Percentiles rank a stretch among this genome's conserved stretches.
phyloP scores from a whole-genome alignment of 1,139 yeast genomes.

The Candida labiduridarum region DNA sequence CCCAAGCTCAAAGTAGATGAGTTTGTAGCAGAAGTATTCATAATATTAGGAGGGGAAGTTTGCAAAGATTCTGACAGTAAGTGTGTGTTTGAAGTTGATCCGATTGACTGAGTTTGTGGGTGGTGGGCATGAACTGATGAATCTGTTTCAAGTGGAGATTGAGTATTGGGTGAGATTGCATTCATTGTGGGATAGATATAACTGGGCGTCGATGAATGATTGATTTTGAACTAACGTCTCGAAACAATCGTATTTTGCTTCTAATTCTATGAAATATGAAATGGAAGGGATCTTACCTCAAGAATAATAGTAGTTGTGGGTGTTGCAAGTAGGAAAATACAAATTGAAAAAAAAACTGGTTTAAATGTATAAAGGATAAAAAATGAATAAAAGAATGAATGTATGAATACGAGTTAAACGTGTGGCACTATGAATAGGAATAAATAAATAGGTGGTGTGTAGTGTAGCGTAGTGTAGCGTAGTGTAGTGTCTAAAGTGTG shows the following conservation, averaged over 20 bases:
- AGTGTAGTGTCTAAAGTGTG: too few relatives aligned
- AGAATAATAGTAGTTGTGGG: background rate
- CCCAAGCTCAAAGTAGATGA: slow-evolving; percentile 12
- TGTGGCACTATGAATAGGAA: too few relatives aligned
- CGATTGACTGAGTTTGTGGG: slow-evolving; percentile 1
- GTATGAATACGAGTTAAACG: background rate
- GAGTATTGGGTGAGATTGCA: slow-evolving; percentile 2
- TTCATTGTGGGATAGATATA: background rate
- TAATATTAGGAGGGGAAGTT: slow-evolving; percentile 2
- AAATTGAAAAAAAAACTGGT: too few relatives aligned
- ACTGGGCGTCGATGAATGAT: background rate
- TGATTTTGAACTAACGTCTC: background rate
- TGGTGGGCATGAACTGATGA: background rate
- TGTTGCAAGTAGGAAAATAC: background rate
- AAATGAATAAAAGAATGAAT: background rate
- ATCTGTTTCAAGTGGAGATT: background rate
- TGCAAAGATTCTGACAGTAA: background rate
- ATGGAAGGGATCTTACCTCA: too few relatives aligned
- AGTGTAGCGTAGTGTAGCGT: too few relatives aligned
- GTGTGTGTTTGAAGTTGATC: background rate
- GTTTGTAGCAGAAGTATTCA: slow-evolving; percentile 1
- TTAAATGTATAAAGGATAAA: background rate
- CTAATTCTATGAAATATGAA: too few relatives aligned
- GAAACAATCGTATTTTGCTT: too few relatives aligned
- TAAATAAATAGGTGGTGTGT: too few relatives aligned